Evolutionary conservation across 2,329 filamentous ascomycete genomes (phyloP), one percentile per base, ranked within the genome.

Genomic region (Penicillium sp.): DNA sequence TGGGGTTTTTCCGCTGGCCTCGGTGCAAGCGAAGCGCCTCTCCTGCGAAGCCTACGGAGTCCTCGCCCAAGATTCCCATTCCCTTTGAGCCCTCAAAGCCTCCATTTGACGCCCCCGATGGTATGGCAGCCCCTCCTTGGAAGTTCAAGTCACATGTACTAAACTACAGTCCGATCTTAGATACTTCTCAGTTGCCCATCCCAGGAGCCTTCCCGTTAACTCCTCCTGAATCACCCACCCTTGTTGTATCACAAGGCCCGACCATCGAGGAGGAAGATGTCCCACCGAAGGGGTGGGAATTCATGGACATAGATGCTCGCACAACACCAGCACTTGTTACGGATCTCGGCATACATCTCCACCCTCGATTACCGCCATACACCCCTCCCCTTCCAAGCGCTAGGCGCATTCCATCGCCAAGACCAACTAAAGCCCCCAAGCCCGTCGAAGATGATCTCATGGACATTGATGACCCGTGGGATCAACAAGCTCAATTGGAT

Each of bases 381-480:
- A 36, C 25, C 49, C 42, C 59, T 29, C 57, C 54, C 15, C 51
- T 42, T n/a, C 39, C 49, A 15, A 55, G 49, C 6, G 36, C 42
- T 17, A 59, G 27, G 39, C 57, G 33, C 49, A 25, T 33, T 19
- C 49, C 54, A 45, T 54, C 55, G 17, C 45, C 41, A 15, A 33
- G 21, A 44, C 27, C 51, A 43, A 21, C 41, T n/a, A 45, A 57
- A 57, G 21, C 52, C 48, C 33, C 39, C 12, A 29, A 25, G 31
- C 43, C 43, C 23, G 33, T 51, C 25, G 41, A 58, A 9, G 49
- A 62, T 38, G 54, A 63, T 51, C 45, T 23, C 4, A 50, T 51
- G 52, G 58, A 48, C 38, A 59, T 54, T 15, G 47, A 49, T 21
- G 64, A 70, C 38, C 66, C 68, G 0, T 73, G 66, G 62, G 41